A percentile compares a stretch with the other conserved stretches of the same genome.
Conservation (phyloP, 2,329 filamentous ascomycete species). For the Myriangium duriaei region DNA sequence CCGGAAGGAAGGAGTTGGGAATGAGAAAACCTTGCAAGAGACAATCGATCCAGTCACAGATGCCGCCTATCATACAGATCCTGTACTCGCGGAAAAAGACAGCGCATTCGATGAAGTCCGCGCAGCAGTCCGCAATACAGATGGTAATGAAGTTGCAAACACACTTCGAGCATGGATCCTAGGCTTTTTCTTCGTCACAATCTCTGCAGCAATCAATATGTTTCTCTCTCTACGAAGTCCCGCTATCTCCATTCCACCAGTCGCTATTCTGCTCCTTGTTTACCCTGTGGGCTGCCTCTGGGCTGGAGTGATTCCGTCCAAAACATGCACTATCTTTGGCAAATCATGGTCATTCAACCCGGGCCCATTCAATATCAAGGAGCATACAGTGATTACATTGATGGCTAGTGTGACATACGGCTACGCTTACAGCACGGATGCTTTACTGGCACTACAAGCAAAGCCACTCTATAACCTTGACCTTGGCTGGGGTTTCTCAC, state of each 20-base stretch:
- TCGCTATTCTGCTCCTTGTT: slow-evolving; percentile 72
- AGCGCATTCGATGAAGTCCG: slow-evolving; percentile 43
- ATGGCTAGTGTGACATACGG: slow-evolving; percentile 44
- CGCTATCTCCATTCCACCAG: slow-evolving; percentile 74
- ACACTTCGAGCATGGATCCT: slow-evolving; percentile 54
- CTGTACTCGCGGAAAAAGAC: slow-evolving; percentile 46
- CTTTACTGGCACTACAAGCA: slow-evolving; percentile 29
- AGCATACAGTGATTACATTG: slow-evolving; percentile 18
- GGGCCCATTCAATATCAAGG: slow-evolving; percentile 37
- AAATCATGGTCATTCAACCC: slow-evolving; percentile 36
- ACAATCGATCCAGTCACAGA: slow-evolving; percentile 47
- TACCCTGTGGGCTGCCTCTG: slow-evolving; percentile 72
- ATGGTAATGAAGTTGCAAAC: slow-evolving; percentile 52
- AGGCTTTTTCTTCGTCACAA: slow-evolving; percentile 47
- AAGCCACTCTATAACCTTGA: slow-evolving; percentile 85
- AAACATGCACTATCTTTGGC: slow-evolving; percentile 48
- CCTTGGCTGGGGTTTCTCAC: slow-evolving; percentile 62
- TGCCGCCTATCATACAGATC: slow-evolving; percentile 43
- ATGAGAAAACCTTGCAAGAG: too few species aligned
- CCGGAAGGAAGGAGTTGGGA: too few species aligned
- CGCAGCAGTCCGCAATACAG: slow-evolving; percentile 51
- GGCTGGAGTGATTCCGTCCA: slow-evolving; percentile 24
- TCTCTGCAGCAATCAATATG: slow-evolving; percentile 53
- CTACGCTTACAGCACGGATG: slow-evolving; percentile 17
- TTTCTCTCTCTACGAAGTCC: slow-evolving; percentile 87